Conservation (phyloP, 306 rosid genomes). For the Gynostemma pentaphyllum region DNA sequence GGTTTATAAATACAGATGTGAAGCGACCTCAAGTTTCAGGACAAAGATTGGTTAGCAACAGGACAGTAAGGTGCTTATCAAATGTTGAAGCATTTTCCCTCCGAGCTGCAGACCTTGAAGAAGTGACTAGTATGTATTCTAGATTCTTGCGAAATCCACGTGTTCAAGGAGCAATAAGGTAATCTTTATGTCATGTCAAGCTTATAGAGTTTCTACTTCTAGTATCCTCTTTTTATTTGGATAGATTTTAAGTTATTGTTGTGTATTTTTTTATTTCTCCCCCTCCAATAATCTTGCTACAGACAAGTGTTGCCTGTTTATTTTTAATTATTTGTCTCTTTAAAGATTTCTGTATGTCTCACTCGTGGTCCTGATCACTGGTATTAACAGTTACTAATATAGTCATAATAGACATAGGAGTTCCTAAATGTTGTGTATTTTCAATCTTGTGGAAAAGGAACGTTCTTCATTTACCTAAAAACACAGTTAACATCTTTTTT, state of each 20-base stretch:
- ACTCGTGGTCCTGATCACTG: too few species aligned
- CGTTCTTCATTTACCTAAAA: too few species aligned
- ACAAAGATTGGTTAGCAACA: slow-evolving; percentile 50
- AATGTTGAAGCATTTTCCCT: slow-evolving; percentile 85
- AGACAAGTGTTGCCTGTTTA: neutral
- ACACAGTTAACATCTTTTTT: too few species aligned
- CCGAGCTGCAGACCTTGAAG: slow-evolving; percentile 64
- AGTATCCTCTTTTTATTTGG: neutral
- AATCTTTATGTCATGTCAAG: slow-evolving; percentile 6
- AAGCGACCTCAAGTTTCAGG: slow-evolving; percentile 44
- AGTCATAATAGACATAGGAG: too few species aligned
- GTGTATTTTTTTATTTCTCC: neutral
- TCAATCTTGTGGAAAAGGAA: too few species aligned
- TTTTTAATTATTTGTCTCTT: neutral
- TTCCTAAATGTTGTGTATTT: too few species aligned
- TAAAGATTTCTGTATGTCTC: neutral
- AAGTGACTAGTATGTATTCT: slow-evolving; percentile 63
- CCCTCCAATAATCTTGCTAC: slow-evolving; percentile 2
- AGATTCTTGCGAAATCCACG: slow-evolving; percentile 58
- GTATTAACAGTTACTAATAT: too few species aligned
- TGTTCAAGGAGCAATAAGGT: slow-evolving; percentile 86
- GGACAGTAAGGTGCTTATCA: slow-evolving; percentile 57
- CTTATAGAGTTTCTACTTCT: neutral
- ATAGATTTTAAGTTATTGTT: neutral
- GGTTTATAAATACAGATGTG: slow-evolving; percentile 33